Percentiles rank a stretch among this genome's conserved stretches.
phyloP scores from a whole-genome alignment of 2,329 filamentous ascomycete species.

The Cordyceps cicadae region DNA sequence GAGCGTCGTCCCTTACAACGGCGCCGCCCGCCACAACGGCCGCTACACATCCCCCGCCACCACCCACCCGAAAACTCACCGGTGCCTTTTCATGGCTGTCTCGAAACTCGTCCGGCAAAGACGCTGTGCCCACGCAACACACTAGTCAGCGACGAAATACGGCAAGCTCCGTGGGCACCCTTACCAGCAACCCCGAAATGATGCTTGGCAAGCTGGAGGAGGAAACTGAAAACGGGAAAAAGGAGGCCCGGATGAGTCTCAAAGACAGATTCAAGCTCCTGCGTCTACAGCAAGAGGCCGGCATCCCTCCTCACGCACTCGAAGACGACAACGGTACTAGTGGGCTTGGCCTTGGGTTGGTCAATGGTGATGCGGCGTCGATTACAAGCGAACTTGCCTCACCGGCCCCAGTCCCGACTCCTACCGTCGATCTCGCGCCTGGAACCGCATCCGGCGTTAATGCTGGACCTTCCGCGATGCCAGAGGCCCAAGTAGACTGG shows the following conservation, averaged over 20 bases:
- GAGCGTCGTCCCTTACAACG: constrained; percentile 29
- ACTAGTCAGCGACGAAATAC: constrained; percentile 57
- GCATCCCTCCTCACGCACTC: constrained; percentile 41
- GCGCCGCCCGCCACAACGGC: constrained; percentile 19
- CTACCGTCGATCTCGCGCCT: constrained; percentile 66
- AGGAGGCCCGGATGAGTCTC: constrained; percentile 53
- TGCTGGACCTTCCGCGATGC: constrained; percentile 61
- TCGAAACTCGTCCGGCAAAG: constrained; percentile 53
- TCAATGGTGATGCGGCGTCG: constrained; percentile 19
- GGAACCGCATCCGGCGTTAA: constrained; percentile 79
- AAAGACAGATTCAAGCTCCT: constrained; percentile 73
- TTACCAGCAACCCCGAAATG: constrained; percentile 74
- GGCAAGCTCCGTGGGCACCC: constrained; percentile 67
- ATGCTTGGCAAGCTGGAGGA: constrained; percentile 71
- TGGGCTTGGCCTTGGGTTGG: constrained; percentile 16
- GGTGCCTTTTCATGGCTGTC: constrained; percentile 85
- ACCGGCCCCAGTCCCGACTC: constrained; percentile 42
- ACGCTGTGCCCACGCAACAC: constrained; percentile 40
- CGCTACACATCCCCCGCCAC: constrained; percentile 25
- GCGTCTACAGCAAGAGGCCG: constrained; percentile 64
- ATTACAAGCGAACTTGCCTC: constrained; percentile 25
- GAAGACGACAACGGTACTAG: constrained; percentile 41
- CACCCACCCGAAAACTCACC: constrained; percentile 62
- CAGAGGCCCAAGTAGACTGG: constrained; percentile 84
- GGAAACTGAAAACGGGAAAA: constrained; percentile 44